phyloP scores from a whole-genome alignment of 2,329 filamentous ascomycete species.

The Penicillium sp. region DNA sequence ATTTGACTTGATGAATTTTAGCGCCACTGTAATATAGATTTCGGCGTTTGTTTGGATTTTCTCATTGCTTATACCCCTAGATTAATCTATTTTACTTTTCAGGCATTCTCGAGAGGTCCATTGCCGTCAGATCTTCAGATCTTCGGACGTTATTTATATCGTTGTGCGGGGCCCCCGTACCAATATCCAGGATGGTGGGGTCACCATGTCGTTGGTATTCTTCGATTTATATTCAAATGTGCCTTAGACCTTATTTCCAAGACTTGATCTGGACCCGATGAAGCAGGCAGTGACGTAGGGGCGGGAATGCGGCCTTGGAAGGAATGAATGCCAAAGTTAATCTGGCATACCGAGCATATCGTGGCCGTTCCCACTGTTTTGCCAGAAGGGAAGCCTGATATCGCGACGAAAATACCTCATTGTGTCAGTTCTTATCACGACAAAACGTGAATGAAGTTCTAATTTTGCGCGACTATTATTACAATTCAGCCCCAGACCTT shows the following conservation, averaged over 20 bases:
- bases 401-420: neutral
- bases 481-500: no score
- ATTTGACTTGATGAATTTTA: neutral
- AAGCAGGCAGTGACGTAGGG: conserved; percentile 1
- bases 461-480: no score
- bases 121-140: neutral
- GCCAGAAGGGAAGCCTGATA: no score
- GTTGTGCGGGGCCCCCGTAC: neutral
- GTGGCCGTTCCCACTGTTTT: neutral
- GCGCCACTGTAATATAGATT: conserved; percentile 15
- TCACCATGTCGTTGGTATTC: neutral
- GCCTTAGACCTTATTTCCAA: neutral
- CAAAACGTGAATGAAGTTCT: no score
- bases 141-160: no score
- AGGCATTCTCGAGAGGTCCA: neutral
- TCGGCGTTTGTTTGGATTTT: conserved; percentile 12
- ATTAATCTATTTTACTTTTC: conserved; percentile 4
- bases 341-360: conserved; percentile 10
- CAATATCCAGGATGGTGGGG: neutral
- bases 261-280: neutral
- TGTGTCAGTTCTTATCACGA: neutral
- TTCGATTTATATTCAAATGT: neutral
- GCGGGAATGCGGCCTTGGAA: conserved; percentile 12
- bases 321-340: conserved; percentile 12
- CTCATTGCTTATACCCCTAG: conserved; percentile 24